These are phyloP conservation scores for Tubosaeta sp. DNA, from an alignment of 768 basidiomycete genomes.

Conservation along the genomic window DNA sequence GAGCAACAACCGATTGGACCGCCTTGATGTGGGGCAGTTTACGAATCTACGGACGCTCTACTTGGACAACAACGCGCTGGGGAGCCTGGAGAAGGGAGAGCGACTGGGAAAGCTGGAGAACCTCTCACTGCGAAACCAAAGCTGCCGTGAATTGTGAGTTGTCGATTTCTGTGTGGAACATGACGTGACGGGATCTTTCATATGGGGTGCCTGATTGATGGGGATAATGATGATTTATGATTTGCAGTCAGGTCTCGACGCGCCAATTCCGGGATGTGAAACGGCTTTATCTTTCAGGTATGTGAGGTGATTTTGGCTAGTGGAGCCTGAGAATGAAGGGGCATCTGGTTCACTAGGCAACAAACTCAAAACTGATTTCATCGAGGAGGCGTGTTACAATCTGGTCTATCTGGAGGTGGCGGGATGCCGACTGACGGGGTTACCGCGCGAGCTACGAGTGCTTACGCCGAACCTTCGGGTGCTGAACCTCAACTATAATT, in stretches of 20 bases:
- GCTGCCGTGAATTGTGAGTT: constrained; percentile 69
- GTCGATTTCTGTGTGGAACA: constrained; percentile 17
- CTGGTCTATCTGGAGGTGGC: constrained; percentile 91
- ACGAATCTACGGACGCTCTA: constrained; percentile 84
- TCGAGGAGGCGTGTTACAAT: constrained; percentile 78
- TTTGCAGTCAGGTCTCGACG: constrained; percentile 38
- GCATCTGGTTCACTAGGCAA: constrained; percentile 54
- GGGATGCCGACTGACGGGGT: constrained; percentile 69
- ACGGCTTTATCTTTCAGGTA: constrained; percentile 91
- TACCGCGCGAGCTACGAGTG: constrained; percentile 64
- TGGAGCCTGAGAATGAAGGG: constrained; percentile 16
- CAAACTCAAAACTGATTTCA: constrained; percentile 55
- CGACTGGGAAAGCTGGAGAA: constrained; percentile 76
- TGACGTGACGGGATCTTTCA: constrained; percentile 37
- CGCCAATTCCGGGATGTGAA: constrained; percentile 88
- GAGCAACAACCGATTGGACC: constrained; percentile 73
- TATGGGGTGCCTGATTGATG: constrained; percentile 35
- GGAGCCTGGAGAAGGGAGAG: constrained; percentile 47
- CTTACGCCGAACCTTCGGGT: constrained; percentile 82
- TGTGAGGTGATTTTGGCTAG: constrained; percentile 30
- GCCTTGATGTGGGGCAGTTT: constrained; percentile 60
- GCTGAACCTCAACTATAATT: constrained; percentile 97
- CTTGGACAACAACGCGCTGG: constrained; percentile 78
- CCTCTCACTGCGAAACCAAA: constrained; percentile 87
- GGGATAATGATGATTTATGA: constrained; percentile 29